phyloP scores from a whole-genome alignment of 2,329 filamentous ascomycete genomes.

The Trichophaea hybrida region DNA sequence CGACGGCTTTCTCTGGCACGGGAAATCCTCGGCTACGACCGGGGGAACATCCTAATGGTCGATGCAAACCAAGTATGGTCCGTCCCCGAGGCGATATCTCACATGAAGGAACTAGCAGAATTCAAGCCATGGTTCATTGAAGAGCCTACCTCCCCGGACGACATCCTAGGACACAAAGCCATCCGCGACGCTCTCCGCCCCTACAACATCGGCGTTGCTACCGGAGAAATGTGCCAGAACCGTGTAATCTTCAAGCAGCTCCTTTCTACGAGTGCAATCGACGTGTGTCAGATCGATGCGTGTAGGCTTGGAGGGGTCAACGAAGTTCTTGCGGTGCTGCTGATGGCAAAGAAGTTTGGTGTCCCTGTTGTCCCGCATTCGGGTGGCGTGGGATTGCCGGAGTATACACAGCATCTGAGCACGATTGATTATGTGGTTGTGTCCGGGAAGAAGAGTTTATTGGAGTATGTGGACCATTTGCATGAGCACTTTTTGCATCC shows the following conservation, averaged over 20 bases:
- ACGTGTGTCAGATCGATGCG: slow-evolving; percentile 80
- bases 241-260: slow-evolving; percentile 89
- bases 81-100: slow-evolving; percentile 72
- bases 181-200: slow-evolving; percentile 66
- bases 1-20: slow-evolving; percentile 58
- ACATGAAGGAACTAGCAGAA: slow-evolving; percentile 68
- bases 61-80: slow-evolving; percentile 89
- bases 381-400: slow-evolving; percentile 76
- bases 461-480: slow-evolving; percentile 86
- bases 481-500: slow-evolving; percentile 88
- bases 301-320: slow-evolving; percentile 83
- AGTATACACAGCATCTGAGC: slow-evolving; percentile 85
- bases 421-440: slow-evolving; percentile 89
- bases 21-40: slow-evolving; percentile 62
- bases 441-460: slow-evolving; percentile 60
- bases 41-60: slow-evolving; percentile 76
- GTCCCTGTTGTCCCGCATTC: slow-evolving; percentile 80
- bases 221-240: slow-evolving; percentile 93
- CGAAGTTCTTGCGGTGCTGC: slow-evolving; percentile 76
- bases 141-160: slow-evolving; percentile 81
- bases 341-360: slow-evolving; percentile 66
- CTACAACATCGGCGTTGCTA: slow-evolving; percentile 67
- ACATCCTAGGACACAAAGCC: slow-evolving; percentile 75
- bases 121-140: slow-evolving; percentile 83
- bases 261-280: slow-evolving; percentile 62